phyloP scores from a whole-genome alignment of 2,329 filamentous ascomycete species.

The Pyricularia sp. region DNA sequence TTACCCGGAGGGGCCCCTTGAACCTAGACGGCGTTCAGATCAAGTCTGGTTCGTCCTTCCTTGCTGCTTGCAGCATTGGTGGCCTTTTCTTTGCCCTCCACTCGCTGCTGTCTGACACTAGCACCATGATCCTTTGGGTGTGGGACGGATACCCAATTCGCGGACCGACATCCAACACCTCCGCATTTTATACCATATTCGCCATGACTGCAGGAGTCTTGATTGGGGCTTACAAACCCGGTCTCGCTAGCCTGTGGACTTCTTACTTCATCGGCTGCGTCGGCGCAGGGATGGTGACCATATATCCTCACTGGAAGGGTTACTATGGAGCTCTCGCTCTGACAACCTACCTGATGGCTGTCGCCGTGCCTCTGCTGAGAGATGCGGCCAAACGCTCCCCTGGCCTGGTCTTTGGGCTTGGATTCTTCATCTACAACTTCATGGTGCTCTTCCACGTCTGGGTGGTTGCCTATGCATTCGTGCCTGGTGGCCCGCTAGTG shows the following conservation, averaged over 20 bases:
- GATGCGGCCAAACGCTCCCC: slow-evolving; percentile 67
- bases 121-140: slow-evolving; percentile 97
- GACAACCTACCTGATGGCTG: slow-evolving; percentile 69
- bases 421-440: slow-evolving; percentile 85
- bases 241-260: slow-evolving; percentile 62
- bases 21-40: slow-evolving; percentile 12
- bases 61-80: slow-evolving; percentile 66
- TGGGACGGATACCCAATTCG: slow-evolving; percentile 93
- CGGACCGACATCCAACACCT: slow-evolving; percentile 77
- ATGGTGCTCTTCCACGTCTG: slow-evolving; percentile 96
- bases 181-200: slow-evolving; percentile 69
- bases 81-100: slow-evolving; percentile 83
- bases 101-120: slow-evolving; percentile 87
- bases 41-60: slow-evolving; percentile 50
- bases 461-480: slow-evolving; percentile 97
- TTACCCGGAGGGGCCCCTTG: slow-evolving; percentile 51
- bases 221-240: slow-evolving; percentile 60
- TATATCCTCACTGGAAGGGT: slow-evolving; percentile 70
- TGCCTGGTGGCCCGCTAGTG: slow-evolving; percentile 83
- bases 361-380: slow-evolving; percentile 60
- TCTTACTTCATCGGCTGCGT: slow-evolving; percentile 65
- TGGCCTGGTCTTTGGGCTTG: slow-evolving; percentile 70
- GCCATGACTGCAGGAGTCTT: slow-evolving; percentile 76
- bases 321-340: slow-evolving; percentile 72
- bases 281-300: slow-evolving; percentile 67